These are phyloP conservation scores for Cytospora piceicola DNA, from an alignment of 2,329 filamentous ascomycete species.

Conservation along the genomic window DNA sequence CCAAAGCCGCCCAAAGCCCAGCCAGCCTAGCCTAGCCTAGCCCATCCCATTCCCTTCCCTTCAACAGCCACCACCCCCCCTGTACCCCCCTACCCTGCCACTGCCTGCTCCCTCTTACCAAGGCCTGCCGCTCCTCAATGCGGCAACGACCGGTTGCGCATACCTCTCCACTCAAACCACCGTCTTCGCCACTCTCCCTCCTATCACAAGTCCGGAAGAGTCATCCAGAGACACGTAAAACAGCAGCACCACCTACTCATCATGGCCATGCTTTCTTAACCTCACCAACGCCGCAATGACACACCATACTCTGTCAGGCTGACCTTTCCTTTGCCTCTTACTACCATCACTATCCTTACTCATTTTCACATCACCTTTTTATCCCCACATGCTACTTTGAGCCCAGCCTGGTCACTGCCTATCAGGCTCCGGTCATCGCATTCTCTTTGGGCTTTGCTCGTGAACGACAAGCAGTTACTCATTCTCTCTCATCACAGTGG, in stretches of 20 bases:
- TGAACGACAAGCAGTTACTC: conserved; percentile 30
- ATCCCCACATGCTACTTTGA: conserved; percentile 11
- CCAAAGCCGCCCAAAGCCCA: conserved; percentile 2
- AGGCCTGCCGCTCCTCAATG: conserved; percentile 19
- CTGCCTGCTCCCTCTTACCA: conserved; percentile 13
- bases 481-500: conserved; percentile 26
- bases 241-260: conserved; percentile 19
- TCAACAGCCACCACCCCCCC: conserved; percentile 16
- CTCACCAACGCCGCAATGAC: conserved; percentile 29
- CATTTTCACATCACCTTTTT: conserved; percentile 4
- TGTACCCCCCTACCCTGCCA: neutral
- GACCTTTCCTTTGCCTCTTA: neutral
- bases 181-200: conserved; percentile 30
- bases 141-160: conserved; percentile 30
- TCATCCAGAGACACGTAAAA: conserved; percentile 34
- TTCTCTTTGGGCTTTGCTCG: conserved; percentile 16
- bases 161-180: conserved; percentile 10
- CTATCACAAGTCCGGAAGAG: conserved; percentile 33
- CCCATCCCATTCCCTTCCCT: conserved; percentile 17
- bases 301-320: conserved; percentile 24
- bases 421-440: conserved; percentile 28
- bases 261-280: conserved; percentile 29
- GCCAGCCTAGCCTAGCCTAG: conserved; percentile 25
- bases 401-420: conserved; percentile 29
- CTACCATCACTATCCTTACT: conserved; percentile 22